Base-by-base conservation (phyloP, 257 asterid genomes). In the Mitragyna speciosa region DNA sequence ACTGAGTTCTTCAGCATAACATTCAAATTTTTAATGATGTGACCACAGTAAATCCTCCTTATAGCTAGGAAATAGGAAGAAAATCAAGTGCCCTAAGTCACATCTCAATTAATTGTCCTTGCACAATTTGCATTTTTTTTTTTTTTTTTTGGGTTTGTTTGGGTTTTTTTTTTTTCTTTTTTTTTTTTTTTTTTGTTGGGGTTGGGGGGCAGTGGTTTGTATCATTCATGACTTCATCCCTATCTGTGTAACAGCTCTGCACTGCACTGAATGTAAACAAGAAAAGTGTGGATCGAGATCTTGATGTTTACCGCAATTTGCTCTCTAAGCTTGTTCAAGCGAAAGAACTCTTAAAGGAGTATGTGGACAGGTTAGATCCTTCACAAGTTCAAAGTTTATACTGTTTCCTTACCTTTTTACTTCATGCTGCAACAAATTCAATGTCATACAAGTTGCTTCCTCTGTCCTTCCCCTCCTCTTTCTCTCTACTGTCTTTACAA, bases 281-380 rank as follows among this genome's bases (percentile, higher is more conserved):
- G 91, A 94, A 86, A 89, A 92, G 94, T 66, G 96, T 94, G 72
- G 99, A 96, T 71, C 92, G 99, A 39, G 99, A 96, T 86, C 98
- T 96, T 80, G 98, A 94, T 79, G n/a, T 54, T 54, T 54, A 54
- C 61, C 24, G 61, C n/a, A 54, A 54, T 54, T 54, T 54, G 83
- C 97, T 95, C 48, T 88, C 99, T 66, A 96, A 94, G 88, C 95
- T 96, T 88, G 98, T 96, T 83, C 99, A 96, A 87, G 98, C 99
- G 19, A 96, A 96, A 87, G 99, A 96, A 85, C 88, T 96, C 70
- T 76, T 94, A 76, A 92, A 85, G 87, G 99, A 96, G 85, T 96
- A 96, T 39, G 91, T 94, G 11, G 97, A 88, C 83, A 94, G 98
- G 99, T 96, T 64, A 89, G 79, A 79, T 82, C 77, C 61, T 77